Evolutionary conservation across 2,329 filamentous ascomycete species (phyloP).

Genomic region (Uncinocarpus reesii): DNA sequence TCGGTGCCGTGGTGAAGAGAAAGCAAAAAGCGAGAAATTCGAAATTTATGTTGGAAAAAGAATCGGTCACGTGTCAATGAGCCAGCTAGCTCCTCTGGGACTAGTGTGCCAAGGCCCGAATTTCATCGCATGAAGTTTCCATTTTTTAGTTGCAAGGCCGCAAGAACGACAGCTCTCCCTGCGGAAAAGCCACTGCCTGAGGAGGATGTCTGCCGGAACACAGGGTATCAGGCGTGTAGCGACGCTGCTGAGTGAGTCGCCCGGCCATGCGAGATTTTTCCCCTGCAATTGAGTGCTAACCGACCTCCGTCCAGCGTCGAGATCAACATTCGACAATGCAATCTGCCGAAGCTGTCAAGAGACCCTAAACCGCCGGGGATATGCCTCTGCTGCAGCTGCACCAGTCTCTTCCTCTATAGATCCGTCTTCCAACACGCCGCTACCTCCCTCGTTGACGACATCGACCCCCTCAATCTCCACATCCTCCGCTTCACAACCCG

Average conservation of each 20-base stretch:
- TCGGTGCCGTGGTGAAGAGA: constrained; percentile 52
- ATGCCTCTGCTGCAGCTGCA: constrained; percentile 32
- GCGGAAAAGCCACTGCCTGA: constrained; percentile 13
- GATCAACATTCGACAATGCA: constrained; percentile 31
- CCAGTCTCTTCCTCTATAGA: constrained; percentile 27
- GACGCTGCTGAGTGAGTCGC: constrained; percentile 31
- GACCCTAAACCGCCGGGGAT: constrained; percentile 32
- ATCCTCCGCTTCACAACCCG: constrained; percentile 24
- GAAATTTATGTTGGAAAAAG: constrained; percentile 17
- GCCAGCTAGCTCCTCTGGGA: constrained; percentile 19
- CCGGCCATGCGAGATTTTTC: not conserved
- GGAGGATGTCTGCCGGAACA: constrained; percentile 33
- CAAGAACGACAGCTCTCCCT: too few relatives aligned
- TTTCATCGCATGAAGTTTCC: constrained; percentile 9
- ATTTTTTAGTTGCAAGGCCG: too few relatives aligned
- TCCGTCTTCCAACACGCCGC: constrained; percentile 19
- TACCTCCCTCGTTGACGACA: constrained; percentile 31
- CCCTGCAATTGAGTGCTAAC: constrained; percentile 15
- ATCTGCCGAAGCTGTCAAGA: constrained; percentile 38
- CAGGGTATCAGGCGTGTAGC: constrained; percentile 34
- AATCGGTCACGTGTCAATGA: constrained; percentile 21
- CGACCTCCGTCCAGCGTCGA: constrained; percentile 21
- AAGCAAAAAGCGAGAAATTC: constrained; percentile 27
- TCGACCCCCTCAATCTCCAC: constrained; percentile 22
- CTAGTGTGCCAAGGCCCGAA: constrained; percentile 21